Percentiles rank a stretch among this genome's conserved stretches.
phyloP scores from a whole-genome alignment of 2,329 filamentous ascomycete genomes.

The Fusarium tuaranense region DNA sequence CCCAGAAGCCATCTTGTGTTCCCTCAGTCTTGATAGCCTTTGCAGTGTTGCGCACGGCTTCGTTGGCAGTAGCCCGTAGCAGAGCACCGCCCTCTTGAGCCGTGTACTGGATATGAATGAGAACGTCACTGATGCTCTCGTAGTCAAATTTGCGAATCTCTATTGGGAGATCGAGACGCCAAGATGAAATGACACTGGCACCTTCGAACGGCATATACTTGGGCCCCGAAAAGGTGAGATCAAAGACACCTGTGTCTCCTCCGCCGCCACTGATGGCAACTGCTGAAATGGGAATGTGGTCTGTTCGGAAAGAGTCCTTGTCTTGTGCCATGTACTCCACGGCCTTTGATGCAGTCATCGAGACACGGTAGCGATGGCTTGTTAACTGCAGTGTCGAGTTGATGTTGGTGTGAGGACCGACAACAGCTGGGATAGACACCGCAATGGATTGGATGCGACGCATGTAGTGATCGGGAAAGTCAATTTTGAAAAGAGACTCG shows the following conservation, averaged over 20 bases:
- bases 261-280: background rate
- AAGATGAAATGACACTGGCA: background rate
- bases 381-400: conserved; percentile 36
- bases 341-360: background rate
- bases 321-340: background rate
- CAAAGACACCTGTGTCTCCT: background rate
- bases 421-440: conserved; percentile 47
- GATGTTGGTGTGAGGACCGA: conserved; percentile 46
- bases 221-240: background rate
- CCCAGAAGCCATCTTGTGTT: background rate
- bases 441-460: conserved; percentile 50
- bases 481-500: conserved; percentile 52
- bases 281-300: background rate
- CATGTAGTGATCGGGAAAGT: conserved; percentile 55
- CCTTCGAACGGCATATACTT: background rate
- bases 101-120: background rate
- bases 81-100: background rate
- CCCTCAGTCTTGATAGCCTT: background rate
- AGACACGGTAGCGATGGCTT: background rate
- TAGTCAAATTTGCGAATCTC: background rate
- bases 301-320: background rate
- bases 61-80: background rate
- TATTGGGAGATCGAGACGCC: background rate
- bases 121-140: background rate
- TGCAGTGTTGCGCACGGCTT: background rate